These are phyloP conservation scores for Malbranchea zuffiana DNA, from an alignment of 2,329 filamentous ascomycete species.

Conservation along the genomic window DNA sequence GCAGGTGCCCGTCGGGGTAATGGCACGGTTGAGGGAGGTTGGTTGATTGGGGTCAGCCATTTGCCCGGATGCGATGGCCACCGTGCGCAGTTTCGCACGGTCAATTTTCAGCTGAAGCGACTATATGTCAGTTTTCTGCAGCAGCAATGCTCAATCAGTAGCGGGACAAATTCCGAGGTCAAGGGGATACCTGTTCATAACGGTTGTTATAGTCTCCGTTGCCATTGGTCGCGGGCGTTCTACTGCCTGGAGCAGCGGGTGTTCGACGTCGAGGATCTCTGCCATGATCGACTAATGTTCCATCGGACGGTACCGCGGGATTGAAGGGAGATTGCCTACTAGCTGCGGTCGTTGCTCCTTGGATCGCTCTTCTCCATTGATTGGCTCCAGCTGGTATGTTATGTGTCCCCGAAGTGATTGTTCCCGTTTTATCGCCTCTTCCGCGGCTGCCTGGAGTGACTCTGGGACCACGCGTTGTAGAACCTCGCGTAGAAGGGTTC, in stretches of 20 bases:
- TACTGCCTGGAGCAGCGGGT: background rate
- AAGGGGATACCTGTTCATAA: slow-evolving; percentile 16
- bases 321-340: slow-evolving; percentile 3
- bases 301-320: slow-evolving; percentile 1
- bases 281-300: slow-evolving; percentile 10
- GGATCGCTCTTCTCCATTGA: too few species aligned
- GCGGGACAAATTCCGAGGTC: background rate
- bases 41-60: slow-evolving; percentile 51
- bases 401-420: too few species aligned
- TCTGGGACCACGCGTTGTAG: background rate
- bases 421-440: too few species aligned
- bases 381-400: too few species aligned
- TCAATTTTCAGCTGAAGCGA: slow-evolving; percentile 37
- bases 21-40: slow-evolving; percentile 49
- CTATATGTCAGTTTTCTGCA: slow-evolving; percentile 6
- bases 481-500: slow-evolving; percentile 2
- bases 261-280: slow-evolving; percentile 14
- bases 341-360: background rate
- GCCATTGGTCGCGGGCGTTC: background rate
- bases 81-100: slow-evolving; percentile 40
- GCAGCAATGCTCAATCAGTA: slow-evolving; percentile 3
- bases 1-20: slow-evolving; percentile 51
- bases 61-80: slow-evolving; percentile 43
- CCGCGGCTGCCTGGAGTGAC: slow-evolving; percentile 3
- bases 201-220: slow-evolving; percentile 13